A percentile compares a stretch with the other conserved stretches of the same genome.
phyloP scores from a whole-genome alignment of 257 asterid species.

The Lithospermum erythrorhizon region DNA sequence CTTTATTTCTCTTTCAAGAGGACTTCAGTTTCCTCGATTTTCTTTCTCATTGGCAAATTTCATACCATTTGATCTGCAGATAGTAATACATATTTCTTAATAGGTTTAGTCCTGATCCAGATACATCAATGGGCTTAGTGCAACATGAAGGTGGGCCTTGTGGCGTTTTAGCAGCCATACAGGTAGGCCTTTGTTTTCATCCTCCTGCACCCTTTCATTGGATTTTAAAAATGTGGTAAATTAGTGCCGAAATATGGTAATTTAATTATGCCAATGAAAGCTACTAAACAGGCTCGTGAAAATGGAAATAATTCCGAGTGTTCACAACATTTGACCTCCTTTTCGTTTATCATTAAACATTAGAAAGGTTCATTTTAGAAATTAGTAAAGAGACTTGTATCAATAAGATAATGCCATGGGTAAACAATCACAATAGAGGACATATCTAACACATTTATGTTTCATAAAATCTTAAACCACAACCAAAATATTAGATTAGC shows the following conservation, averaged over 20 bases:
- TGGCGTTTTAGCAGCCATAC: conserved; percentile 95
- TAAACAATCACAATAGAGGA: too few relatives aligned
- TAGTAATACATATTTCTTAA: conserved; percentile 11
- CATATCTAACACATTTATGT: too few relatives aligned
- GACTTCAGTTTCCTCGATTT: neutral
- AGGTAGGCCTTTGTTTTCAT: conserved; percentile 41
- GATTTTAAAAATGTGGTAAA: neutral
- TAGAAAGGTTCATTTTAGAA: neutral
- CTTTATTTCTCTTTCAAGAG: neutral
- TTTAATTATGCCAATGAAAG: neutral
- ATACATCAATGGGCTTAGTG: conserved; percentile 92
- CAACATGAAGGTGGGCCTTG: conserved; percentile 99
- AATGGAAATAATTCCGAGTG: neutral
- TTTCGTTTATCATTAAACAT: neutral
- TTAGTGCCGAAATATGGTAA: neutral
- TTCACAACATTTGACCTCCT: neutral
- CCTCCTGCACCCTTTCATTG: conserved; percentile 13
- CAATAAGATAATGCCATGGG: neutral
- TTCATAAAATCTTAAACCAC: too few relatives aligned
- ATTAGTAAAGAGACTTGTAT: neutral
- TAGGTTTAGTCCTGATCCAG: conserved; percentile 90
- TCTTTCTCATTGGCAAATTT: neutral
- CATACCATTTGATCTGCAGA: conserved; percentile 10
- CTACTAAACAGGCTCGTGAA: neutral
- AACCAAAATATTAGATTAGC: too few relatives aligned